Base-by-base conservation (phyloP, 2,329 filamentous ascomycete genomes). In the Fonsecaea monophora region DNA sequence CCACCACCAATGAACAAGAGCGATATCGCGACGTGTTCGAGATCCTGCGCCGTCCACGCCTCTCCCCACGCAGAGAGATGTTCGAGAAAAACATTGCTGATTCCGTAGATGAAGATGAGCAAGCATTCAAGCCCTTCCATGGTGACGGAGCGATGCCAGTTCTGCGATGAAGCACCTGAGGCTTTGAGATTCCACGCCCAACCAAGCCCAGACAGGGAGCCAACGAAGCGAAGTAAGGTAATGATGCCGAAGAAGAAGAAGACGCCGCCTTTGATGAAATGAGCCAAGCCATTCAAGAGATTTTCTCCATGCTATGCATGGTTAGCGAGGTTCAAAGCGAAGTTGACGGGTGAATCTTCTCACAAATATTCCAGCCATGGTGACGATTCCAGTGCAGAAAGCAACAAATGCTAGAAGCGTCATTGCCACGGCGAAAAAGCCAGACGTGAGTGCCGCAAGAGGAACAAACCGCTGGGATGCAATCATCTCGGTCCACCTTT, bases 151-250 rank as follows among this genome's bases (percentile, higher is more conserved):
- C 74, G 76, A 55, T 79, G 75, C 50, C 84, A 83, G 83, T 87
- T 87, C 74, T 82, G 85, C 70, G 84, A 81, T 13, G 84, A 81
- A 4, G 82, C 72, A 12, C 80, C 79, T 1, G 78, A 69, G 21
- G 90, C 90, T 57, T 88, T 87, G 62, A 92, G 78, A 72, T 96
- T 95, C 92, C 92, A 95, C 0, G 91, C 90, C 92, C 92, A 95
- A 69, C 92, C 92, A 61, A 92, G 84, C 62, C 93, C 89, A 64
- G 89, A 86, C 73, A 94, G 95, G 74, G 89, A 89, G 25, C 92
- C 92, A 73, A 90, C 87, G 90, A 91, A 95, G 62, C 92, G 87
- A 18, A 90, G 90, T 5, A 95, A 83, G 1, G 90, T 94, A 64
- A 94, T 79, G 18, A 94, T 80, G 2, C 92, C 92, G 67, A 92